phyloP scores from a whole-genome alignment of 192 early-diverging fungal species.

The Umbelopsis ramanniana region DNA sequence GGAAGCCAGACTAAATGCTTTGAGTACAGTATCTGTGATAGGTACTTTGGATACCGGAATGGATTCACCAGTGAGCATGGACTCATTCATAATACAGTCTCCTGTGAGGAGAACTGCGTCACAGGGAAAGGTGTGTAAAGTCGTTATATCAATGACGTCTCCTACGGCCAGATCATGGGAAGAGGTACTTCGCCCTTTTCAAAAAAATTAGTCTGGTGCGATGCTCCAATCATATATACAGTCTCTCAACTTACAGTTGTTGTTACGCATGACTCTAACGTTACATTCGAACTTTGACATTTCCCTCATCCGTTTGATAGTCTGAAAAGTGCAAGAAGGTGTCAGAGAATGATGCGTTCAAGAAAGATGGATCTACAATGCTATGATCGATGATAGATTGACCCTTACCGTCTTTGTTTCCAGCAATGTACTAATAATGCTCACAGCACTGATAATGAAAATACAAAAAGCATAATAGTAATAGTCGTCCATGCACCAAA shows the following conservation, averaged over 20 bases:
- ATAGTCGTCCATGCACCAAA: constrained; percentile 92
- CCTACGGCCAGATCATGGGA: constrained; percentile 87
- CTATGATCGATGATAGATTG: background rate
- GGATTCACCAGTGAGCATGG: constrained; percentile 97
- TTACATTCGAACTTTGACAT: constrained; percentile 90
- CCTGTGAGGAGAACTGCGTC: constrained; percentile 92
- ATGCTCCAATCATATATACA: constrained; percentile 41
- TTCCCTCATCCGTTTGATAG: constrained; percentile 72
- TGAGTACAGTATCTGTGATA: constrained; percentile 65
- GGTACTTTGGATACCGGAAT: constrained; percentile 92
- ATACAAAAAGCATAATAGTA: constrained; percentile 96
- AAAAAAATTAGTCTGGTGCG: constrained; percentile 1
- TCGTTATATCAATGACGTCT: constrained; percentile 87
- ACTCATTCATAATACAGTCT: constrained; percentile 97
- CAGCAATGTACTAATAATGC: constrained; percentile 76
- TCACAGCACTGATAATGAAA: constrained; percentile 81
- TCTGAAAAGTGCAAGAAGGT: constrained; percentile 58
- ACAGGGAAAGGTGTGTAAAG: constrained; percentile 78
- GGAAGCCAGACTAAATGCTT: constrained; percentile 67
- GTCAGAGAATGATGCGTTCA: constrained; percentile 39
- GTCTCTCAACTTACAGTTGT: constrained; percentile 51
- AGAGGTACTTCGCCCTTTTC: constrained; percentile 32
- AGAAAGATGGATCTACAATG: constrained; percentile 48
- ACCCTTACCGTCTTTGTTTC: constrained; percentile 66
- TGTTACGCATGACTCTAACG: constrained; percentile 73